Base-by-base conservation (phyloP, 306 rosid genomes). In the Alnus rubra region DNA sequence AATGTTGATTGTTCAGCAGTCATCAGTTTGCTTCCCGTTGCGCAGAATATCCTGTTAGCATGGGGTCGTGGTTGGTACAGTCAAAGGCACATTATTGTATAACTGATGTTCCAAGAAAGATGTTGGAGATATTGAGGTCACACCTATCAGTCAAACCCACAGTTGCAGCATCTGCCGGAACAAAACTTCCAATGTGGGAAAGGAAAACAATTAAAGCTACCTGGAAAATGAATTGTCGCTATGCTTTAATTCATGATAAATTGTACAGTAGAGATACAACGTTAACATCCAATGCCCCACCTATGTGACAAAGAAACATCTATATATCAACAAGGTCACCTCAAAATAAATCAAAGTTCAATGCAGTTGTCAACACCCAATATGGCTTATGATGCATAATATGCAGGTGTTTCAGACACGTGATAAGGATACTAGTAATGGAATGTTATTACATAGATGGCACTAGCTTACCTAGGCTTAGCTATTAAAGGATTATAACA, bases 101-200 rank as follows among this genome's bases (percentile, higher is more conserved):
- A 62, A 79, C 52, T 37, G 23, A 31, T 68, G 59, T 78, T 73
- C 53, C 63, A 64, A 48, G 80, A 81, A 77, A 79, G 60, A 78
- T 78, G 58, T 54, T 63, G 72, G 78, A 80, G 59, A 59, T 16
- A 76, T 69, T 82, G 49, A 58, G 71, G 67, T 50, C 81, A 65
- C 54, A 92, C 98, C 98, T 92, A 84, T 95, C 98, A 19, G 98
- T 95, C 89, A 95, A 89, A 76, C 98, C 98, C 84, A 95, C 90
- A 7, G 94, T 92, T 84, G 98, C 98, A 78, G 96, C 91, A 87
- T 92, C 98, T 39, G 98, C 98, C 8, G 98, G 98, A 79, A 95
- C 97, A 81, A 89, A 95, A 84, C 99, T 92, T 82, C 97, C 98
- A 39, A 95, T 91, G 83, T 95, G 98, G 56, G 98, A 82, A 78